Base-by-base conservation (phyloP, 192 early-diverging fungal genomes). In the Cetraspora pellucida region DNA sequence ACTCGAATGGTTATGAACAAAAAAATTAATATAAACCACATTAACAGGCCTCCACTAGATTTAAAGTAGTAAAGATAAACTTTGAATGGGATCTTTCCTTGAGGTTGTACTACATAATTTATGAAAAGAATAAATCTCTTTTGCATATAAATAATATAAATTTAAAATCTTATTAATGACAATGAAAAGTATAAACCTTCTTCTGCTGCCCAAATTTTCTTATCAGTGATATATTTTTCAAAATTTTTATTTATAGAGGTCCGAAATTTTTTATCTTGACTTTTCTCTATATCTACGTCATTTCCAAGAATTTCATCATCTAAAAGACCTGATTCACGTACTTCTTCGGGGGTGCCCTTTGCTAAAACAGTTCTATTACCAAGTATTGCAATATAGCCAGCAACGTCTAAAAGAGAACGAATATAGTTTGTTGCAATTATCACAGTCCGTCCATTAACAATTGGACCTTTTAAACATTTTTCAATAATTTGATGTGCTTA, bases 371-470 rank as follows among this genome's bases (percentile, higher is more conserved):
- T 60, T 0, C 82, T 74, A 37, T 81, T 88, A 47, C 77, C 91
- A 85, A 81, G 86, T 85, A 83, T 82, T 0, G 84, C 87, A 1
- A 95, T 79, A 68, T 87, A 86, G 14, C 77, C 77, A 46, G 88
- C 89, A 45, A 80, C 81, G 11, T 85, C 77, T 37, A 92, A 74
- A 63, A 91, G 91, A 25, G 89, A 77, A 16, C 87, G 68, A 19
- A 92, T 87, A 65, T 95, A 89, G 77, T 98, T 95, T 0, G 96
- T 95, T 19, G 96, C 95, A n/a, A 98, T 82, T 43, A 99, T 85
- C 7, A 92, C 75, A 2, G 97, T 99, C 11, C 95, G 86, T 30
- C 90, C 88, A 10, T 77, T 79, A 87, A 99, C 82, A 25, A 95
- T 78, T 21, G 90, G 90, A 4, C 88, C 87, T 31, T 90, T 85